A percentile compares a stretch with the other conserved stretches of the same genome.
phyloP scores from a whole-genome alignment of 2,329 filamentous ascomycete genomes.

The Aspergillus fischeri region DNA sequence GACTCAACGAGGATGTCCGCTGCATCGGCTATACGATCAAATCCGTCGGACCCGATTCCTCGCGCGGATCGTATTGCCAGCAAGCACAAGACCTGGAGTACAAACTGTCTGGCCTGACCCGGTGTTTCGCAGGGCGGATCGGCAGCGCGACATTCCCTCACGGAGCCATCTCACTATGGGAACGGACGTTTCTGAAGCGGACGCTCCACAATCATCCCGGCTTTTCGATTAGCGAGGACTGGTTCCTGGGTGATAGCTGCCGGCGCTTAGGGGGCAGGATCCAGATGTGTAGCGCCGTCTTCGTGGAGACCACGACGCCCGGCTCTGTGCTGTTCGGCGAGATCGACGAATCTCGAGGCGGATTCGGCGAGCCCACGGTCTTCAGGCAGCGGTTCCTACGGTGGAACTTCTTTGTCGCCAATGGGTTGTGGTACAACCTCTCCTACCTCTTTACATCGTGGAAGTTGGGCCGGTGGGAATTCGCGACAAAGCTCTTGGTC shows the following conservation, averaged over 20 bases:
- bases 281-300: slow-evolving; percentile 47
- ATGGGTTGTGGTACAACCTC: slow-evolving; percentile 47
- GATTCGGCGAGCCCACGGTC: slow-evolving; percentile 53
- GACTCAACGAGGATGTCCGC: slow-evolving; percentile 39
- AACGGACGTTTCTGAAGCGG: slow-evolving; percentile 43
- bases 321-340: slow-evolving; percentile 39
- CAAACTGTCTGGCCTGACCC: slow-evolving; percentile 47
- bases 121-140: slow-evolving; percentile 42
- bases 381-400: slow-evolving; percentile 48
- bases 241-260: slow-evolving; percentile 50
- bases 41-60: slow-evolving; percentile 34
- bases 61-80: slow-evolving; percentile 38
- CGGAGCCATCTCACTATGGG: slow-evolving; percentile 49
- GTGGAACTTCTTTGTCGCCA: slow-evolving; percentile 53
- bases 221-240: slow-evolving; percentile 49
- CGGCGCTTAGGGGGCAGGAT: slow-evolving; percentile 44
- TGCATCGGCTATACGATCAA: slow-evolving; percentile 51
- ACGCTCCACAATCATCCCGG: slow-evolving; percentile 49
- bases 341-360: slow-evolving; percentile 40
- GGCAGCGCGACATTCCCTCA: slow-evolving; percentile 50
- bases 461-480: slow-evolving; percentile 48
- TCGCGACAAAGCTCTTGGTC: slow-evolving; percentile 49
- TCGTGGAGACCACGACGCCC: slow-evolving; percentile 51
- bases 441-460: slow-evolving; percentile 45
- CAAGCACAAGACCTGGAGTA: slow-evolving; percentile 53